These are phyloP conservation scores for Cutaneotrichosporon sp. DNA, from an alignment of 1,284 basidiomycete species.

Conservation along the genomic window DNA sequence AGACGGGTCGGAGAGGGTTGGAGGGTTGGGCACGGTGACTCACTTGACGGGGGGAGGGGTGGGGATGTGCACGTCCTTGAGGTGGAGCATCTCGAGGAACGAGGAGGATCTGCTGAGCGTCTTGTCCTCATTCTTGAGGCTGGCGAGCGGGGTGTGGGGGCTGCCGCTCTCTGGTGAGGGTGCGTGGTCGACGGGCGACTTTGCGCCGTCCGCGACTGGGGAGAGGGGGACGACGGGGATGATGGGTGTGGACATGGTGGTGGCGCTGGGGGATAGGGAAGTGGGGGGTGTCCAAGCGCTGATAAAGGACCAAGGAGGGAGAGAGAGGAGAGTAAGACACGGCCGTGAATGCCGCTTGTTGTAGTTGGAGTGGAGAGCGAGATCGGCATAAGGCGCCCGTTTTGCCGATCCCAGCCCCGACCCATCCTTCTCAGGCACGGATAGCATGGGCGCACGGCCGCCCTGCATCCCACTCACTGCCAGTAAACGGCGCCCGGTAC, in stretches of 20 bases:
- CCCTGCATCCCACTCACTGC: too few relatives aligned
- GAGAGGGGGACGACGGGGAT: background rate
- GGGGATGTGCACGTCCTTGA: slow-evolving; percentile 4
- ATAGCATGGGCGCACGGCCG: too few relatives aligned
- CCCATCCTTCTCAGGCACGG: too few relatives aligned
- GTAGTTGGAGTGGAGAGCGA: too few relatives aligned
- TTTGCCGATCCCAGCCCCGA: too few relatives aligned
- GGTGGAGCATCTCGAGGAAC: slow-evolving; percentile 3
- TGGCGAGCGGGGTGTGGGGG: background rate
- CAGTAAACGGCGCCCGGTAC: too few relatives aligned
- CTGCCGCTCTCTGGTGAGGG: background rate
- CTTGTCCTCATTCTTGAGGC: background rate
- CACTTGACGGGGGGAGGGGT: slow-evolving; percentile 1
- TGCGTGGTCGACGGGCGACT: background rate
- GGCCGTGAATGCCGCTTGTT: too few relatives aligned
- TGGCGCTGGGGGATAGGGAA: background rate
- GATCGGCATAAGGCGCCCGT: too few relatives aligned
- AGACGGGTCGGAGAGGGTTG: too few relatives aligned
- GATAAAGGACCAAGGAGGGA: background rate
- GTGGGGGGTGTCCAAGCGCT: background rate
- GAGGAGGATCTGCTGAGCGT: background rate
- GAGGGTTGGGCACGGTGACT: slow-evolving; percentile 3
- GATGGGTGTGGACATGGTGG: background rate
- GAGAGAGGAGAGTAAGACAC: too few relatives aligned
- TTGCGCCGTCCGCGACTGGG: background rate